These are phyloP conservation scores for Aspergillus proliferans DNA, from an alignment of 2,329 filamentous ascomycete species.

Conservation along the genomic window DNA sequence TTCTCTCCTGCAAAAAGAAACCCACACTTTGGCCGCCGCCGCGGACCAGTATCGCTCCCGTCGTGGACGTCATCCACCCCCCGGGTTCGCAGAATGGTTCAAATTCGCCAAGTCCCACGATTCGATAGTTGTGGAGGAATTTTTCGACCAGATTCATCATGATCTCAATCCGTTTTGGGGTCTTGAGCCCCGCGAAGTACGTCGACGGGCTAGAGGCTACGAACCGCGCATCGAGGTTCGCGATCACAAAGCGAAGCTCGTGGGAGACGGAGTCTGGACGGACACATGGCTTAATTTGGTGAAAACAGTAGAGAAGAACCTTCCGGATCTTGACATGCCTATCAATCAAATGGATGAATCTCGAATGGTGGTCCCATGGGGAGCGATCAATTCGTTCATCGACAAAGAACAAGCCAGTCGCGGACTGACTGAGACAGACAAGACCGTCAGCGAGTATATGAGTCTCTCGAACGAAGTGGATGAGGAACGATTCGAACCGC, in stretches of 20 bases:
- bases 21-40: slow-evolving; percentile 30
- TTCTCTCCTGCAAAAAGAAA: slow-evolving; percentile 21
- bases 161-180: slow-evolving; percentile 48
- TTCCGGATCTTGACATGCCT: slow-evolving; percentile 44
- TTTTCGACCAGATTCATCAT: slow-evolving; percentile 46
- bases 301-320: slow-evolving; percentile 26
- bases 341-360: slow-evolving; percentile 48
- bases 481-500: slow-evolving; percentile 11
- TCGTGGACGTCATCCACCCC: slow-evolving; percentile 29
- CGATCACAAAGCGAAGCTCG: slow-evolving; percentile 29
- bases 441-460: slow-evolving; percentile 8
- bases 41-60: slow-evolving; percentile 39
- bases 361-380: slow-evolving; percentile 43
- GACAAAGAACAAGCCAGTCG: slow-evolving; percentile 21
- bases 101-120: slow-evolving; percentile 37
- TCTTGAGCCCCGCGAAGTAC: slow-evolving; percentile 35
- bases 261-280: slow-evolving; percentile 31
- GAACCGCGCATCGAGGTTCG: slow-evolving; percentile 36
- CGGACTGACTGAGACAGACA: not conserved
- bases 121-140: slow-evolving; percentile 42
- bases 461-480: slow-evolving; percentile 1
- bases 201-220: slow-evolving; percentile 7
- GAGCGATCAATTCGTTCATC: slow-evolving; percentile 38
- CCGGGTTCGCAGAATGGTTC: slow-evolving; percentile 44
- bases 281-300: slow-evolving; percentile 38